Evolutionary conservation across 306 rosid species (phyloP), one percentile per base, ranked within the genome.

Genomic region (Prosopis cineraria): DNA sequence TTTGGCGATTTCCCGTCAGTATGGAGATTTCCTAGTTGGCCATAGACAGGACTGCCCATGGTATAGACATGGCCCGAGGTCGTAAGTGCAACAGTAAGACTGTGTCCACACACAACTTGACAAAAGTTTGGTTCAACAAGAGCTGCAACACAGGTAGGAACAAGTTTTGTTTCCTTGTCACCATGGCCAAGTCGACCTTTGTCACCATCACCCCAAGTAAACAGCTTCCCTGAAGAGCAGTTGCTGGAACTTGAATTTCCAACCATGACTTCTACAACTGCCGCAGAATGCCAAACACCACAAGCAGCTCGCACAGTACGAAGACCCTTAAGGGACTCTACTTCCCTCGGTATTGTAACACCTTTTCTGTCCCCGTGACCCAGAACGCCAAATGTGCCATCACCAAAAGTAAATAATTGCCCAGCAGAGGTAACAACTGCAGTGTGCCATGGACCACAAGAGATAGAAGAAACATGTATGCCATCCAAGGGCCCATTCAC

Each of bases 241-340:
- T 84, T 90, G 75, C 91, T 84, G 53, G 90, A 84, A 84, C 89
- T 79, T 48, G 94, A 83, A 73, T 88, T 90, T 52, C 92, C 91
- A 37, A 86, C 88, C 88, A 90, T 90, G 81, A 90, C 90, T 88
- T 90, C 94, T 55, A 90, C 92, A 80, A 90, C 89, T 19, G 94
- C 94, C 82, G 94, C 94, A 58, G 94, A 86, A 77, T 90, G 94
- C 94, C 94, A 90, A 68, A 88, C 92, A 36, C 94, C 94, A 88
- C 94, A 90, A 78, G 94, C 85, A 40, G 90, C 90, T 58, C 84
- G 85, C 72, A 90, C 92, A 60, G 90, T 88, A 31, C 91, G 90
- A 43, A 90, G 92, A 48, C 94, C 94, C 84, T 88, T 90, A 5
- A 88, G 86, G 71, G 91, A 86, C 73, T 88, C 94, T 73, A 90